Percentiles rank a stretch among this genome's conserved stretches.
Conservation (phyloP, 768 basidiomycete species). For the Plicaturopsis crispa region DNA sequence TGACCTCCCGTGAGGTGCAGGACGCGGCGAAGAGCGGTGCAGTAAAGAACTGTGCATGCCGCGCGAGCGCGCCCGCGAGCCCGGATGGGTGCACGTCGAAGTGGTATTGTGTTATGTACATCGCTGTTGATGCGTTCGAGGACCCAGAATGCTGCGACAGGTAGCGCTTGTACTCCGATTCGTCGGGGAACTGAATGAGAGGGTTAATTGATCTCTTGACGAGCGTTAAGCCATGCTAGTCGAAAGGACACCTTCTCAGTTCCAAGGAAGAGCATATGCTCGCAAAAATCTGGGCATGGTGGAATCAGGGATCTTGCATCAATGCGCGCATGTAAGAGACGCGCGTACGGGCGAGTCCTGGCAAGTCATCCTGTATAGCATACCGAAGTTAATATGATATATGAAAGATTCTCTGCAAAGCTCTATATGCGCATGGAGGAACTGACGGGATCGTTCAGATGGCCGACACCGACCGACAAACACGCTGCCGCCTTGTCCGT, state of each 20-base stretch:
- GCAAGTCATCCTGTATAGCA: constrained; percentile 29
- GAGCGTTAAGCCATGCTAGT: constrained; percentile 6
- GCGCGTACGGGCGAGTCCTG: constrained; percentile 33
- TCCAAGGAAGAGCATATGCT: constrained; percentile 38
- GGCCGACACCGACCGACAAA: constrained; percentile 42
- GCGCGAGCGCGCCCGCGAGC: constrained; percentile 25
- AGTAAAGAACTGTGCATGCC: constrained; percentile 40
- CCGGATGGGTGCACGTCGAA: constrained; percentile 18
- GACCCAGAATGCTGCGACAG: constrained; percentile 31
- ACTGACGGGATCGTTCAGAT: constrained; percentile 40
- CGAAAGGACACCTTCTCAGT: constrained; percentile 3
- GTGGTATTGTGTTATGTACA: constrained; percentile 38
- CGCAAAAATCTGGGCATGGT: too few relatives aligned
- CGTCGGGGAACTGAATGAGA: too few relatives aligned
- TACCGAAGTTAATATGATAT: too few relatives aligned
- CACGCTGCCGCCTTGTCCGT: constrained; percentile 48
- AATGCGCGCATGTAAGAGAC: too few relatives aligned
- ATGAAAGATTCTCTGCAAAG: background rate
- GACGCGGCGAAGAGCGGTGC: constrained; percentile 38
- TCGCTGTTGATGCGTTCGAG: constrained; percentile 45
- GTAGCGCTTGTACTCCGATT: constrained; percentile 14
- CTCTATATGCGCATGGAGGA: background rate
- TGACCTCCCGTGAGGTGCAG: constrained; percentile 39
- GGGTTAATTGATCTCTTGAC: background rate
- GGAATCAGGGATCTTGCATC: too few relatives aligned